Evolutionary conservation across 768 basidiomycete genomes (phyloP), one percentile per base, ranked within the genome.

Genomic region (Boletus rubroflammeus): DNA sequence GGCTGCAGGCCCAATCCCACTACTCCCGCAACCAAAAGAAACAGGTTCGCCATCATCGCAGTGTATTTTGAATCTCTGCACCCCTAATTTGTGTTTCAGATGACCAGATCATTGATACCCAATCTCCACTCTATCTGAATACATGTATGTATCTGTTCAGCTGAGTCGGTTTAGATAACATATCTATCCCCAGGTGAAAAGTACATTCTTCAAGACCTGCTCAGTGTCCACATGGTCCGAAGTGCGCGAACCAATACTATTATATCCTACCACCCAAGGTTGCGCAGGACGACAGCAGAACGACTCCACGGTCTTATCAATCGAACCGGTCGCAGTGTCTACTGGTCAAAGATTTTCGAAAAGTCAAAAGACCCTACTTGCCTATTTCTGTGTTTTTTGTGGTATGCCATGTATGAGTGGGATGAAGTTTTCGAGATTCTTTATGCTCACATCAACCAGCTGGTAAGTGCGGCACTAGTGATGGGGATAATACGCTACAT

Each of bases 401-500:
- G 83, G 83, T 82, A 83, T 59, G 77, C 80, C 1, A 66, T 83
- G 21, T 84, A 85, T 58, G 73, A 81, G 2, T 85, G 83, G 81
- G 83, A 85, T 51, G 82, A 85, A 61, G 70, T 80, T 3, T 72
- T 83, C 29, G 82, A 83, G 62, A 59, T 65, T 6, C 62, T 85
- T 29, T 81, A 80, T 57, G 54, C 63, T 9, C 79, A 85, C 55
- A 76, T 84, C 23, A 77, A 76, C 54, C 66, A 56, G 29, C 62
- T 85, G 74, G 81, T 82, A 62, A 42, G 79, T 17, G 26, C 5
- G 7, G 3, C n/a, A 11, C 8, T 43, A 5, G 5, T 26, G 10
- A 26, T 6, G 3, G 6, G 3, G 9, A 36, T 15, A 3, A 28
- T n/a, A 17, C n/a, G 26, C 34, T 46, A 1, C 11, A 55, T 49